These are phyloP conservation scores for Thelonectria discophora DNA, from an alignment of 2,329 filamentous ascomycete species.

Conservation along the genomic window DNA sequence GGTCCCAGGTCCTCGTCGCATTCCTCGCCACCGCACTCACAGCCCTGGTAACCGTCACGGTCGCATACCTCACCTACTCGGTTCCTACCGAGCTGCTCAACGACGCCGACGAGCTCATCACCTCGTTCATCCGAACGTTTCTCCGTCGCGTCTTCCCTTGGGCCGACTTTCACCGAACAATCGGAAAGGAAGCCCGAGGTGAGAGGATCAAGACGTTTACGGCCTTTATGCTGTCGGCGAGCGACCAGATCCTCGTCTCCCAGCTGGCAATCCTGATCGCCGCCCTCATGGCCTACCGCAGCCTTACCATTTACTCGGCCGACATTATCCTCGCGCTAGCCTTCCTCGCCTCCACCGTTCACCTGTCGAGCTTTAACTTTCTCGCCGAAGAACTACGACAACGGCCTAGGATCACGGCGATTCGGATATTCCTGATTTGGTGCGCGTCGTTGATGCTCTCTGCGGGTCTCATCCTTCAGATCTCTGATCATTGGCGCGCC, in stretches of 20 bases:
- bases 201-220: neutral
- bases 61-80: too few species aligned
- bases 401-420: neutral
- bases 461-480: too few species aligned
- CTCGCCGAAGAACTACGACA: neutral
- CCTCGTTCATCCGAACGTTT: too few species aligned
- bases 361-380: neutral
- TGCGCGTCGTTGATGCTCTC: neutral
- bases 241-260: neutral
- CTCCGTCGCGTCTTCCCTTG: too few species aligned
- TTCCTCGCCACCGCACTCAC: too few species aligned
- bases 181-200: neutral
- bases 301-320: neutral
- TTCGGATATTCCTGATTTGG: neutral
- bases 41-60: too few species aligned
- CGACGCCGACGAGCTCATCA: too few species aligned
- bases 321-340: neutral
- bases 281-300: neutral
- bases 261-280: neutral
- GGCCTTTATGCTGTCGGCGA: neutral
- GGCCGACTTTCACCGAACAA: neutral
- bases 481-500: too few species aligned
- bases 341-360: neutral
- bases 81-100: too few species aligned
- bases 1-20: too few species aligned